Percentiles rank a stretch among this genome's conserved stretches.
Evolutionary conservation across 1,284 basidiomycete species (phyloP).

Genomic region (Leucoagaricus sp.): DNA sequence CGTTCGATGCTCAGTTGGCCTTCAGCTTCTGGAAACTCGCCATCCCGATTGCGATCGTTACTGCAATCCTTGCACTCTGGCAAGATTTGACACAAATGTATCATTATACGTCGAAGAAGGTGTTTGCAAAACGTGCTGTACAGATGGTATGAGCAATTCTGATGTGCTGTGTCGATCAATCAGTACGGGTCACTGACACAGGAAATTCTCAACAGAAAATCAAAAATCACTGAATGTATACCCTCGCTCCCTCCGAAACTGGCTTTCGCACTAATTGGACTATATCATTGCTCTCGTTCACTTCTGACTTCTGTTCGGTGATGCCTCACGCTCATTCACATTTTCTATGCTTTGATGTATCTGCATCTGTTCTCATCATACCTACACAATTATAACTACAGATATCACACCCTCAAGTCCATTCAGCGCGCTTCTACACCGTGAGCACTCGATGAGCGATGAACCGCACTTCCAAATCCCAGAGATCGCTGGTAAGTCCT

Average conservation of each 20-base stretch:
- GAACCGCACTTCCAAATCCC: no score
- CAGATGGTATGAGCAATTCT: conserved; percentile 20
- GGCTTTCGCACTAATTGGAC: not conserved
- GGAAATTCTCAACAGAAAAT: conserved; percentile 4
- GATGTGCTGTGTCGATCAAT: no score
- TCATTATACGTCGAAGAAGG: conserved; percentile 49
- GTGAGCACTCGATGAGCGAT: not conserved
- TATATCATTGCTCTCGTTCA: not conserved
- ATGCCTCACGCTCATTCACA: not conserved
- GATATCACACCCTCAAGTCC: not conserved
- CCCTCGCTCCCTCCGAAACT: not conserved
- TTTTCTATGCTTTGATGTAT: not conserved
- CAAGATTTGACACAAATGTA: conserved; percentile 49
- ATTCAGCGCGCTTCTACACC: not conserved
- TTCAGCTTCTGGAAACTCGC: conserved; percentile 69
- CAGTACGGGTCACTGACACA: not conserved
- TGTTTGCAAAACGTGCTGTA: conserved; percentile 26
- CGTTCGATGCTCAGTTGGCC: not conserved
- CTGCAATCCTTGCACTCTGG: conserved; percentile 53
- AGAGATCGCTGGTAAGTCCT: no score
- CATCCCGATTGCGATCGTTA: conserved; percentile 56
- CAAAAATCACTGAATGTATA: not conserved
- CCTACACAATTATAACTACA: not conserved
- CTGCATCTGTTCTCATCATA: conserved; percentile 3
- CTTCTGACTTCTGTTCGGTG: not conserved